phyloP scores from a whole-genome alignment of 306 rosid genomes.

The Datisca glomerata region DNA sequence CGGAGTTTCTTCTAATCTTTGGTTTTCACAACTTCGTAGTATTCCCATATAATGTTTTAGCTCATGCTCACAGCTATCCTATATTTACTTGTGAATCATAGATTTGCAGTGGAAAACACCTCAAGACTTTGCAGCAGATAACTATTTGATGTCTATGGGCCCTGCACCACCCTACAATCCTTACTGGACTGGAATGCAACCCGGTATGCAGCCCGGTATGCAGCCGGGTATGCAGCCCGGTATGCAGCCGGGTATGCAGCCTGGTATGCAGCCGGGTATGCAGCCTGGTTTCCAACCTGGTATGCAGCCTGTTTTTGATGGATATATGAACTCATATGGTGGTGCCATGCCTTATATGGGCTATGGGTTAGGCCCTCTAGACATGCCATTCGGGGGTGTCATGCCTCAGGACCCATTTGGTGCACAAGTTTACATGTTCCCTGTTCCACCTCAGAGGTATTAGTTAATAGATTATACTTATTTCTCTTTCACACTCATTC shows the following conservation, averaged over 20 bases:
- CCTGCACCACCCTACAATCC: slow-evolving; percentile 75
- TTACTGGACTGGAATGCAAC: slow-evolving; percentile 88
- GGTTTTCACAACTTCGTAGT: too few species aligned
- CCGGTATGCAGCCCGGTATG: too few species aligned
- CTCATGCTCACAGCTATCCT: too few species aligned
- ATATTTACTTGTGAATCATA: too few species aligned
- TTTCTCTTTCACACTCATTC: neutral
- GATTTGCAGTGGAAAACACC: slow-evolving; percentile 82
- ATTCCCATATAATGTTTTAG: too few species aligned
- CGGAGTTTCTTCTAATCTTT: too few species aligned
- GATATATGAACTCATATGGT: slow-evolving; percentile 65
- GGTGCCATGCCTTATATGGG: slow-evolving; percentile 76
- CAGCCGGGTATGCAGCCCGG: too few species aligned
- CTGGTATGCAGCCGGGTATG: too few species aligned
- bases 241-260: too few species aligned
- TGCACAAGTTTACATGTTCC: slow-evolving; percentile 71
- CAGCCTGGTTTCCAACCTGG: too few species aligned
- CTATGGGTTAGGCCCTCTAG: slow-evolving; percentile 67
- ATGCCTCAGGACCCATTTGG: slow-evolving; percentile 77
- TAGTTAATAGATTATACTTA: too few species aligned
- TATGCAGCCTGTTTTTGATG: too few species aligned
- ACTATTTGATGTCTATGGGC: slow-evolving; percentile 85
- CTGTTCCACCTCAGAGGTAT: slow-evolving; percentile 85
- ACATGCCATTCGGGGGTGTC: slow-evolving; percentile 71
- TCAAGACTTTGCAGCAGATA: slow-evolving; percentile 69